Percentiles rank a stretch among this genome's conserved stretches.
Evolutionary conservation across 331 rosid genomes (phyloP).

Genomic region (Acacia concinna): DNA sequence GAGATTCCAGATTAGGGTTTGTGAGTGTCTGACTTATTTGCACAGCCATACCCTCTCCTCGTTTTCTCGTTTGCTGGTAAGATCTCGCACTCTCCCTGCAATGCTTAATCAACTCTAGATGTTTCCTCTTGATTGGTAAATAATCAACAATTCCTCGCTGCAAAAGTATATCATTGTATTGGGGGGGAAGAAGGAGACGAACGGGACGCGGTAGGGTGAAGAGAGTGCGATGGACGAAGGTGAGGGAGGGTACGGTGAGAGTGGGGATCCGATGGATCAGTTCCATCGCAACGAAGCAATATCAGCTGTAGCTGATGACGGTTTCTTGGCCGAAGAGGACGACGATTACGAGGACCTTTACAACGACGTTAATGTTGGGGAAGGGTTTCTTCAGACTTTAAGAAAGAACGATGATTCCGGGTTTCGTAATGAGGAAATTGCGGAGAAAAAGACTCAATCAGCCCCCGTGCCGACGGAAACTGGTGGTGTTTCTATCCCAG

Average conservation of each 20-base stretch:
- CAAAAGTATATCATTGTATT: background rate
- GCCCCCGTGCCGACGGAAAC: constrained; percentile 29
- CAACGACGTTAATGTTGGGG: constrained; percentile 94
- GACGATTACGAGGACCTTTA: constrained; percentile 95
- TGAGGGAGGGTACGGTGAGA: constrained; percentile 58
- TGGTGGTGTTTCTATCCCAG: constrained; percentile 49
- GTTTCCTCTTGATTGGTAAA: constrained; percentile 7
- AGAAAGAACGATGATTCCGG: constrained; percentile 72
- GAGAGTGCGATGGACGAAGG: constrained; percentile 64
- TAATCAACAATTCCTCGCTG: constrained; percentile 6
- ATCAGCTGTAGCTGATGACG: constrained; percentile 92
- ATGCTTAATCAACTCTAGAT: constrained; percentile 2
- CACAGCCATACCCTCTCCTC: background rate
- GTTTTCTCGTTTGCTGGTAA: constrained; percentile 36
- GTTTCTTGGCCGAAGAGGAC: constrained; percentile 80
- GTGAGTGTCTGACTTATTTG: constrained; percentile 17
- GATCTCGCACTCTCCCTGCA: constrained; percentile 35
- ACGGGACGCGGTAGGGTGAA: background rate
- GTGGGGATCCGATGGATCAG: constrained; percentile 73
- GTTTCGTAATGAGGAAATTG: constrained; percentile 45
- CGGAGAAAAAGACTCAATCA: constrained; percentile 46
- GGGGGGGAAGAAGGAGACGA: background rate
- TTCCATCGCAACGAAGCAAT: constrained; percentile 96
- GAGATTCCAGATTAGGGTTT: constrained; percentile 58
- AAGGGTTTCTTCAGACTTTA: constrained; percentile 84